Evolutionary conservation across 1,139 yeast species (phyloP), one percentile per base, ranked within the genome.

Genomic region (Taphrina confusa): DNA sequence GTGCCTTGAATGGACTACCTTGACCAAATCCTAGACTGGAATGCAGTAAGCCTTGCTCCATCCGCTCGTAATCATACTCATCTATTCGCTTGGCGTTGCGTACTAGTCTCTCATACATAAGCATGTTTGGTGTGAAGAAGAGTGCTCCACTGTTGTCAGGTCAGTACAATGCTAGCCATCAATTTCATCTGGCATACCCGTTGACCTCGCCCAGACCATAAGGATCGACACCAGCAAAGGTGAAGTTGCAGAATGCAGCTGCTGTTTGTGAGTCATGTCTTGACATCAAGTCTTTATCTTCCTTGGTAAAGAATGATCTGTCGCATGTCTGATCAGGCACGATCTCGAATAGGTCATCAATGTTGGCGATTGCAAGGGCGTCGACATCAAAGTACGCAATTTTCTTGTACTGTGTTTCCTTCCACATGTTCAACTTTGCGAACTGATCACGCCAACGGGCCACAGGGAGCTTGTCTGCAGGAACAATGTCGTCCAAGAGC

Each of bases 311-410:
- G 2, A 22, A 16, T 25, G 44, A 33, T 30, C 11, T 5, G 5
- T 33, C 46, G 12, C 56, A 50, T 27, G 30, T 23, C 49, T 52
- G 57, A 18, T 27, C n/a, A 9, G 45, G 57, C 37, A 67, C 50
- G 64, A 61, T 8, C 66, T 73, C 68, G 70, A 80, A 74, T 66
- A 83, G 66, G 57, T 73, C 67, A 67, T 74, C 75, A 40, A 79
- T 65, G 44, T 76, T 74, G 45, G 75, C 71, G 27, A 83, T 63
- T 0, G 95, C 89, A 58, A 90, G 75, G 2, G 90, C 83, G 70
- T 91, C 97, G 2, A 89, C 82, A 71, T 91, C 97, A 65, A 91
- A 73, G 68, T 86, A 91, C 55, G 89, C 78, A 0, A 90, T 74
- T 64, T 78, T 80, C 18, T 80, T 81, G 71, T 78, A 89, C 61